Percentiles rank a stretch among this genome's conserved stretches.
Evolutionary conservation across 2,329 filamentous ascomycete species (phyloP).

Genomic region (Colletotrichum shisoi): DNA sequence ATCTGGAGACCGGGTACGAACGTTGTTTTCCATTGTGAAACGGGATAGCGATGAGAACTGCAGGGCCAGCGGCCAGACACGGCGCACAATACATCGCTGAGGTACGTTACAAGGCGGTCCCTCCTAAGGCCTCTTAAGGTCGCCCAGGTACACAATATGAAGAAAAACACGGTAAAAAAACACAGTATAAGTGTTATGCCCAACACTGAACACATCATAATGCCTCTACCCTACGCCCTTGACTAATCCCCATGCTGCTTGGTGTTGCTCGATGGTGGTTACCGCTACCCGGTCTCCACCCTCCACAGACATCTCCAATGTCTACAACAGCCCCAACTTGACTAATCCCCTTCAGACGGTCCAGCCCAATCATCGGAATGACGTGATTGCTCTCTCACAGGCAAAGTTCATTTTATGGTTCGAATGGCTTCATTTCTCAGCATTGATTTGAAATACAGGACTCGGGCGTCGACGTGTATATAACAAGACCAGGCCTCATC

Average conservation of each 20-base stretch:
- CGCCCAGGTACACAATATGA: no score
- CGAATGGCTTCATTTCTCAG: constrained; percentile 28
- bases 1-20: not conserved
- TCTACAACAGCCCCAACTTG: constrained; percentile 5
- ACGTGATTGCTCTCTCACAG: constrained; percentile 35
- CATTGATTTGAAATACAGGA: constrained; percentile 37
- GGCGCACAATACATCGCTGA: no score
- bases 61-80: no score
- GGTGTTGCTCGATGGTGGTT: not conserved
- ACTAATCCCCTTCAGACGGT: constrained; percentile 22
- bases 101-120: no score
- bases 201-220: no score
- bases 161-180: no score
- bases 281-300: not conserved
- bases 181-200: no score
- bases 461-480: not conserved
- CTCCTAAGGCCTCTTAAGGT: no score
- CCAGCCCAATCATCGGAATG: constrained; percentile 28
- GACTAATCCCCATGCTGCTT: constrained; percentile 22
- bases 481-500: not conserved
- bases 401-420: constrained; percentile 9
- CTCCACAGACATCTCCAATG: not conserved
- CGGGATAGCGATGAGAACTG: not conserved
- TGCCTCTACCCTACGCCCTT: constrained; percentile 8
- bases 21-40: no score